Conservation (phyloP, 2,329 filamentous ascomycete species). For the Phialophora verrucosa region DNA sequence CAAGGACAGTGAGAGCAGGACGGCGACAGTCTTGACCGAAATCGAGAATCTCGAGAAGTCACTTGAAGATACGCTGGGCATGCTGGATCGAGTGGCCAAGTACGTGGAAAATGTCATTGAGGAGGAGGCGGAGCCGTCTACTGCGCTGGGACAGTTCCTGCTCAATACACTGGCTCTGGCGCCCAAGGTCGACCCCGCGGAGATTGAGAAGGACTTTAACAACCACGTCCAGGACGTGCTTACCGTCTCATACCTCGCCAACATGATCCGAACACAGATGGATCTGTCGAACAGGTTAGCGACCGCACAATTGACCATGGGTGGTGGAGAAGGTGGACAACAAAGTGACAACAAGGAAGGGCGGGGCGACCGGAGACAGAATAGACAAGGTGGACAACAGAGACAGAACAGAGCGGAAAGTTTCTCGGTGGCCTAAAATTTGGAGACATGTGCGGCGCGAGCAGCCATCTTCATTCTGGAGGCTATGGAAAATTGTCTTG, state of each 20-base stretch:
- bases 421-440: slow-evolving; percentile 27
- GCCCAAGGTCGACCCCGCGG: slow-evolving; percentile 87
- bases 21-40: slow-evolving; percentile 77
- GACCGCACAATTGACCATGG: slow-evolving; percentile 70
- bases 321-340: slow-evolving; percentile 51
- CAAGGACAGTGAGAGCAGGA: slow-evolving; percentile 76
- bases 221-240: slow-evolving; percentile 99
- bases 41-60: slow-evolving; percentile 87
- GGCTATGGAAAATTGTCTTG: background rate
- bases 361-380: slow-evolving; percentile 38
- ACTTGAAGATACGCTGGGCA: slow-evolving; percentile 82
- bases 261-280: slow-evolving; percentile 98
- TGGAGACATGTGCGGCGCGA: background rate
- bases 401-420: slow-evolving; percentile 41
- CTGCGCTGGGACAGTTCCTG: slow-evolving; percentile 90
- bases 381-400: slow-evolving; percentile 45
- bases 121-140: slow-evolving; percentile 92
- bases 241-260: slow-evolving; percentile 96
- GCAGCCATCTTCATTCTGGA: background rate
- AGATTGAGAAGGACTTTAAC: slow-evolving; percentile 98
- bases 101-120: slow-evolving; percentile 92
- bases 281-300: slow-evolving; percentile 95
- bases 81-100: slow-evolving; percentile 87
- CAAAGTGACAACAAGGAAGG: slow-evolving; percentile 44
- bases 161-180: slow-evolving; percentile 91